Evolutionary conservation across 305 asterid genomes (phyloP).

Genomic region (Solanum aculeatissimum): DNA sequence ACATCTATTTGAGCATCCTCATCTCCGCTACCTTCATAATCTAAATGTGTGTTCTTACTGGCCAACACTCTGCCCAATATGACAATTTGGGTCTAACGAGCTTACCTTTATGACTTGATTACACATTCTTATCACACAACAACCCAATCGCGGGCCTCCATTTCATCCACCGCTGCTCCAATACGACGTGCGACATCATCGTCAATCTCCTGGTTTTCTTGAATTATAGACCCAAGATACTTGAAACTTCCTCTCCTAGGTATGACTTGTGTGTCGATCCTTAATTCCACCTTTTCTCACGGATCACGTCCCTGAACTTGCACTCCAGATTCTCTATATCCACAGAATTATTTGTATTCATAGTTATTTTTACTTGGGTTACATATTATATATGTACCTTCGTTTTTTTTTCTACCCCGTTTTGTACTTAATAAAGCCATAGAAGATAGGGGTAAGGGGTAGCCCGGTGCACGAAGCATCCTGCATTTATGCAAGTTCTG

Average conservation of each 20-base stretch:
- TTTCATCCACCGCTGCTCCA: neutral
- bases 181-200: neutral
- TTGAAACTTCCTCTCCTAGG: neutral
- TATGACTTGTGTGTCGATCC: neutral
- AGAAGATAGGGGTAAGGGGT: neutral
- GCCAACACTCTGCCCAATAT: neutral
- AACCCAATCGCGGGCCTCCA: neutral
- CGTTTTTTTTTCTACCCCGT: neutral
- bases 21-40: neutral
- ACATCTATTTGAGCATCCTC: neutral
- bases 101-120: neutral
- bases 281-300: neutral
- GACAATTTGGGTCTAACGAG: too few species aligned
- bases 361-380: neutral
- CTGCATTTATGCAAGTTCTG: neutral
- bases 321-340: neutral
- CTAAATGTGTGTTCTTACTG: neutral
- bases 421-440: neutral
- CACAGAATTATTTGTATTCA: neutral
- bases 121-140: neutral
- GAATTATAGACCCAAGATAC: neutral
- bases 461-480: neutral
- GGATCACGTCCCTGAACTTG: neutral
- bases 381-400: neutral
- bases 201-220: neutral